phyloP scores from a whole-genome alignment of 805 yeast genomes.

The Teunomyces cretensis region DNA sequence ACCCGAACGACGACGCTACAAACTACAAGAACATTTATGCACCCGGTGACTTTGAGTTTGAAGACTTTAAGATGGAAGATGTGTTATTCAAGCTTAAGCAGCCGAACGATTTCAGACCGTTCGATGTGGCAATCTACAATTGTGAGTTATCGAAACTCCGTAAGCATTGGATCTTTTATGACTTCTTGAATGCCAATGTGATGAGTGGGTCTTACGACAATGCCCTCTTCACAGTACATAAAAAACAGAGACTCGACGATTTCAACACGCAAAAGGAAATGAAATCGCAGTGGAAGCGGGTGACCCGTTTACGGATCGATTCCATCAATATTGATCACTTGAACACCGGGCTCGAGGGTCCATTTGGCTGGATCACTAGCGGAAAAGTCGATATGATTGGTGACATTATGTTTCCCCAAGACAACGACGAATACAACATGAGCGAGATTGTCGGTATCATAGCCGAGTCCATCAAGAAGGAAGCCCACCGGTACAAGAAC shows the following conservation, averaged over 20 bases:
- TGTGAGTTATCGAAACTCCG: conserved; percentile 78
- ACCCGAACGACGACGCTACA: conserved; percentile 77
- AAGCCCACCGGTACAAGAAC: conserved; percentile 44
- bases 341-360: conserved; percentile 87
- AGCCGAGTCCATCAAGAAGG: conserved; percentile 47
- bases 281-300: conserved; percentile 49
- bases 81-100: conserved; percentile 78
- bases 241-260: conserved; percentile 60
- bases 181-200: conserved; percentile 76
- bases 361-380: conserved; percentile 94
- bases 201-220: conserved; percentile 92
- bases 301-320: conserved; percentile 81
- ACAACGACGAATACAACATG: conserved; percentile 48
- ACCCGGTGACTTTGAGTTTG: conserved; percentile 94
- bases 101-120: conserved; percentile 78
- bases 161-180: conserved; percentile 92
- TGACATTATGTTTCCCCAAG: conserved; percentile 79
- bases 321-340: conserved; percentile 83
- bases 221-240: conserved; percentile 88
- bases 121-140: conserved; percentile 82
- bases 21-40: conserved; percentile 69
- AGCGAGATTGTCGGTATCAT: conserved; percentile 50
- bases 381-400: conserved; percentile 95
- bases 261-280: conserved; percentile 23
- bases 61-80: conserved; percentile 79